These are phyloP conservation scores for Dryadomyces quercivorus DNA, from an alignment of 2,329 filamentous ascomycete species.

Conservation along the genomic window DNA sequence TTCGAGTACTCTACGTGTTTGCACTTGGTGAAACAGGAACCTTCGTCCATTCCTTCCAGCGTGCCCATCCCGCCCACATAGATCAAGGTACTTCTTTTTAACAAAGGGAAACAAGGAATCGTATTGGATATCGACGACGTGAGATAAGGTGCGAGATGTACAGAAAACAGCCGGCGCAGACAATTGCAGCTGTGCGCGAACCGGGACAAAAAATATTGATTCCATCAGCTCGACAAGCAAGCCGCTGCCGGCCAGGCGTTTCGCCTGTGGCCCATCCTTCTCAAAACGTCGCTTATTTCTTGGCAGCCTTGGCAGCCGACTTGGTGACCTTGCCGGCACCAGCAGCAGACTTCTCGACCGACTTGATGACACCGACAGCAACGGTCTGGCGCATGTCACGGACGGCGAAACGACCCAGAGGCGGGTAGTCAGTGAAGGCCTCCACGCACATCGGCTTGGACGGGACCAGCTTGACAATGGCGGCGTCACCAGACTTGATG, in stretches of 20 bases:
- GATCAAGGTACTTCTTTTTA: background rate
- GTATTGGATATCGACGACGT: constrained; percentile 6
- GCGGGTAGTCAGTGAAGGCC: constrained; percentile 99
- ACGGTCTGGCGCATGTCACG: constrained; percentile 94
- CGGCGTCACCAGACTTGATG: constrained; percentile 99
- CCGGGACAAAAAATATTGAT: background rate
- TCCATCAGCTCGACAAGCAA: background rate
- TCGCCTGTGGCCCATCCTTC: constrained; percentile 5
- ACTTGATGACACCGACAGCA: constrained; percentile 92
- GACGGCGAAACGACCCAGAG: constrained; percentile 99
- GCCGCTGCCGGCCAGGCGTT: constrained; percentile 4
- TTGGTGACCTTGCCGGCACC: constrained; percentile 56
- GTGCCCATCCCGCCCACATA: no score
- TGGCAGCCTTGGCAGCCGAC: constrained; percentile 60
- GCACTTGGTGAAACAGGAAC: no score
- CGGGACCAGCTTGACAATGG: constrained; percentile 99
- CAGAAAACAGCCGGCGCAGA: constrained; percentile 2
- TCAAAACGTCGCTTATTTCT: constrained; percentile 47
- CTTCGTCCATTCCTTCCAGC: no score
- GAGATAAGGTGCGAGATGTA: constrained; percentile 3
- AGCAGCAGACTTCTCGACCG: constrained; percentile 53
- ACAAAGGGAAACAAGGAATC: background rate
- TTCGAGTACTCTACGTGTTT: no score
- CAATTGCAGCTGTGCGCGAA: background rate
- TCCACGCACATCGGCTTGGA: constrained; percentile 99